These are phyloP conservation scores for Solanum ossicruentum DNA, from an alignment of 257 asterid genomes.

Conservation along the genomic window DNA sequence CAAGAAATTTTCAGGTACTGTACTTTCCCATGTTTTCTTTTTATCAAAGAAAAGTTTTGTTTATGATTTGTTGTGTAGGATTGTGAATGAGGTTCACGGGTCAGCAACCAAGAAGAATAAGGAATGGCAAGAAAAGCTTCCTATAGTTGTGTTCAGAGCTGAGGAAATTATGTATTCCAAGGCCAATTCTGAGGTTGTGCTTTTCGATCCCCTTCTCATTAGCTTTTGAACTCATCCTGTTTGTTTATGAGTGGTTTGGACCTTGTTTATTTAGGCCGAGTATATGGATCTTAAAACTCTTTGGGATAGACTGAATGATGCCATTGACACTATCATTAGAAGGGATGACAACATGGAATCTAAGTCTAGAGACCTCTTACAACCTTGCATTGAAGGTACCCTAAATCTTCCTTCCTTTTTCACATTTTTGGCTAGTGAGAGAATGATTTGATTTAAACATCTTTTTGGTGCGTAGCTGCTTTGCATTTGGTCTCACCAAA, in stretches of 20 bases:
- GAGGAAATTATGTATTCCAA: conserved; percentile 92
- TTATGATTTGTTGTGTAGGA: neutral
- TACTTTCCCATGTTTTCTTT: neutral
- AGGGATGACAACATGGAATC: conserved; percentile 62
- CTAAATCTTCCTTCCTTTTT: neutral
- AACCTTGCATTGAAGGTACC: conserved; percentile 94
- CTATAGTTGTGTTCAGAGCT: conserved; percentile 80
- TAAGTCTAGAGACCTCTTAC: conserved; percentile 52
- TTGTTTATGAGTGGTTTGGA: neutral
- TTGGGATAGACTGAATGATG: conserved; percentile 74
- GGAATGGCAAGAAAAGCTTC: conserved; percentile 93
- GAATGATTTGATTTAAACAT: neutral
- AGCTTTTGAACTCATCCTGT: neutral
- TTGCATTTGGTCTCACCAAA: conserved; percentile 86
- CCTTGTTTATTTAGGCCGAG: conserved; percentile 52
- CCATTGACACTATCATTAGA: conserved; percentile 65
- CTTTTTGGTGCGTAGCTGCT: conserved; percentile 44
- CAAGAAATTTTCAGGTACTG: conserved; percentile 84
- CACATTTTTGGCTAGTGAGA: neutral
- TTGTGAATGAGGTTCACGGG: conserved; percentile 68
- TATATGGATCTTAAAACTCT: conserved; percentile 69
- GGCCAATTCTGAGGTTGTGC: conserved; percentile 76
- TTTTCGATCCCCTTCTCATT: neutral
- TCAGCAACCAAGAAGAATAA: conserved; percentile 66
- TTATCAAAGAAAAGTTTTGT: neutral